These are phyloP conservation scores for Hamigera avellanea DNA, from an alignment of 495 filamentous ascomycete genomes.

Conservation along the genomic window DNA sequence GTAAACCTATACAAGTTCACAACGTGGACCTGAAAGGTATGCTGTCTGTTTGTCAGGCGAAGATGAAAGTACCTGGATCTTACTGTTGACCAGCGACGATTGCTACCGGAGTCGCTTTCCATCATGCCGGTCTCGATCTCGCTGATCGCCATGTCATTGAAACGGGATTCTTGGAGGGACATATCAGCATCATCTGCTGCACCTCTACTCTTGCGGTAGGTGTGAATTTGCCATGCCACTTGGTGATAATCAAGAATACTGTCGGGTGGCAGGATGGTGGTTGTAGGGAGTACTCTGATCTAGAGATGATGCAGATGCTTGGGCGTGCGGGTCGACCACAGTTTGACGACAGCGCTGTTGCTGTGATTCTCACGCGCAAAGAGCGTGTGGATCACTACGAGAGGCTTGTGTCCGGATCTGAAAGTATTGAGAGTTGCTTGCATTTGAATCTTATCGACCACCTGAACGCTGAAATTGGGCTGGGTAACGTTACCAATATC, in stretches of 20 bases:
- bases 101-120: slow-evolving; percentile 72
- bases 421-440: slow-evolving; percentile 76
- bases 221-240: slow-evolving; percentile 85
- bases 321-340: slow-evolving; percentile 89
- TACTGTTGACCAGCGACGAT: slow-evolving; percentile 35
- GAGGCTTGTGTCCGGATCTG: slow-evolving; percentile 69
- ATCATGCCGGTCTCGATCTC: slow-evolving; percentile 76
- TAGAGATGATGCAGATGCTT: slow-evolving; percentile 98
- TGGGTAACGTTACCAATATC: slow-evolving; percentile 64
- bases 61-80: background rate
- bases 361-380: slow-evolving; percentile 73
- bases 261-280: slow-evolving; percentile 54
- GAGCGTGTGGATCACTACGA: slow-evolving; percentile 65
- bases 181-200: slow-evolving; percentile 84
- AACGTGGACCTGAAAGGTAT: slow-evolving; percentile 52
- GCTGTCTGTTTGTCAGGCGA: background rate
- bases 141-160: slow-evolving; percentile 64
- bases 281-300: slow-evolving; percentile 70
- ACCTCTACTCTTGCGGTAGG: slow-evolving; percentile 91
- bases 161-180: slow-evolving; percentile 58
- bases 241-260: slow-evolving; percentile 89
- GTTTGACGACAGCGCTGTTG: slow-evolving; percentile 75
- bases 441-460: slow-evolving; percentile 87
- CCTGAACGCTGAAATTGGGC: slow-evolving; percentile 84
- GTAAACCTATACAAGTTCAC: slow-evolving; percentile 39